Evolutionary conservation across 1,139 yeast species (phyloP).

Genomic region (Tardiomyces depauwii): DNA sequence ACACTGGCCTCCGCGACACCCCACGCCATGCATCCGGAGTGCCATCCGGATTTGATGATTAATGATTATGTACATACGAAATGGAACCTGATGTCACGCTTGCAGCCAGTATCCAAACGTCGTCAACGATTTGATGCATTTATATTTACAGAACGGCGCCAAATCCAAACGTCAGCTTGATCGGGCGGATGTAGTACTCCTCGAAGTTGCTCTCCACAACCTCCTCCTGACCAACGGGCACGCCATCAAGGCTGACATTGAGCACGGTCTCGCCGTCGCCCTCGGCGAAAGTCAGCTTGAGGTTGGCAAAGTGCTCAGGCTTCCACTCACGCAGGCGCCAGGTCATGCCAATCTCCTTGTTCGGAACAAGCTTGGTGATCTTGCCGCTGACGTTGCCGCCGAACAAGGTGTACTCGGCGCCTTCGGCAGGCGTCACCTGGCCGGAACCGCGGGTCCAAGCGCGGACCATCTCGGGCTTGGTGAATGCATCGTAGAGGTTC

Average conservation of each 20-base stretch:
- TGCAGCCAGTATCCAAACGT: too few relatives aligned
- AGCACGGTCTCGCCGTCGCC: constrained; percentile 75
- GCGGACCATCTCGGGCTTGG: constrained; percentile 64
- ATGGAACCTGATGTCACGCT: too few relatives aligned
- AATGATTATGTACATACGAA: not conserved
- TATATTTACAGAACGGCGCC: constrained; percentile 30
- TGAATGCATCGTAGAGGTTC: constrained; percentile 64
- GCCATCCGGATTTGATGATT: constrained; percentile 60
- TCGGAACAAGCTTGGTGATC: constrained; percentile 45
- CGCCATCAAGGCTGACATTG: constrained; percentile 74
- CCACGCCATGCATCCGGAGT: constrained; percentile 72
- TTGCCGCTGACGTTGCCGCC: constrained; percentile 84
- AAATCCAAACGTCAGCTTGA: constrained; percentile 85
- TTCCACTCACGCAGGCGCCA: constrained; percentile 94
- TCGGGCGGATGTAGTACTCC: constrained; percentile 76
- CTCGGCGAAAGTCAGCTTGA: constrained; percentile 56
- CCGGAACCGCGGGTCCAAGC: constrained; percentile 88
- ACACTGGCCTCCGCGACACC: constrained; percentile 46
- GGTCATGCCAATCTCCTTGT: constrained; percentile 49
- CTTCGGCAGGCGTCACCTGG: constrained; percentile 46
- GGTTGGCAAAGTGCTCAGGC: constrained; percentile 60
- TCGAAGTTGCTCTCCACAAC: constrained; percentile 76
- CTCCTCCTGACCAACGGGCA: constrained; percentile 96
- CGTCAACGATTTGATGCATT: constrained; percentile 1
- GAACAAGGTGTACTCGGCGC: constrained; percentile 58